These are phyloP conservation scores for Beauveria pseudobassiana DNA, from an alignment of 2,329 filamentous ascomycete species.

Conservation along the genomic window DNA sequence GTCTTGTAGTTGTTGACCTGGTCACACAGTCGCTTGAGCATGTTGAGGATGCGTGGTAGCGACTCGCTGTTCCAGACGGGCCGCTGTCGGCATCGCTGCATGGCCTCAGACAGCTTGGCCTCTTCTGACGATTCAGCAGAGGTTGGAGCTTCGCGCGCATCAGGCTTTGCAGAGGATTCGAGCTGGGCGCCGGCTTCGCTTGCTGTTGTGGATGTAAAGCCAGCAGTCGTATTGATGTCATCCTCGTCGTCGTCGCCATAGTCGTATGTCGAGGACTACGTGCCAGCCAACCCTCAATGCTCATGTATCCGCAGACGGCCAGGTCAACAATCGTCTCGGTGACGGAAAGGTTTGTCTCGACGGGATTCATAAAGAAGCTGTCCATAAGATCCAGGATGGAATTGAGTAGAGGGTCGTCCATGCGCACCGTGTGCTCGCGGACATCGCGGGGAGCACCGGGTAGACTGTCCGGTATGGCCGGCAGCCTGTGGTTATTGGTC, in stretches of 20 bases:
- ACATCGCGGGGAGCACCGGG: conserved; percentile 56
- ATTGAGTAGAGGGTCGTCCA: conserved; percentile 55
- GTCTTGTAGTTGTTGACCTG: conserved; percentile 34
- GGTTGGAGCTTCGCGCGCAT: neutral
- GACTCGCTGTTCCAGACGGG: conserved; percentile 46
- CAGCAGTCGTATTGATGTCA: conserved; percentile 16
- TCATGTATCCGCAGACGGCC: conserved; percentile 75
- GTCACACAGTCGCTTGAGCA: conserved; percentile 53
- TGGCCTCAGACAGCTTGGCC: conserved; percentile 33
- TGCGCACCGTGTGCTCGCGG: conserved; percentile 52
- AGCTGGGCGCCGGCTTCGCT: neutral
- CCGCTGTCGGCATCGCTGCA: conserved; percentile 44
- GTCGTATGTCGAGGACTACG: conserved; percentile 57
- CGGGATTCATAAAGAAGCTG: conserved; percentile 80
- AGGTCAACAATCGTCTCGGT: conserved; percentile 79
- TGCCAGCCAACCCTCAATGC: conserved; percentile 84
- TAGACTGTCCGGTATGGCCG: conserved; percentile 46
- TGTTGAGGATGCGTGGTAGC: conserved; percentile 45
- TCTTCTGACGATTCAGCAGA: conserved; percentile 16
- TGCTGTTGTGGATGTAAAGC: conserved; percentile 1
- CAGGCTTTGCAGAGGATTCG: neutral
- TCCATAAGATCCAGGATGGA: conserved; percentile 64
- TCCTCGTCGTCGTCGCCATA: conserved; percentile 44
- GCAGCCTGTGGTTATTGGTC: conserved; percentile 48
- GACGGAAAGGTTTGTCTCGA: conserved; percentile 83